These are phyloP conservation scores for Volvox africanus DNA, from an alignment of 139 green algal genomes.

Conservation along the genomic window DNA sequence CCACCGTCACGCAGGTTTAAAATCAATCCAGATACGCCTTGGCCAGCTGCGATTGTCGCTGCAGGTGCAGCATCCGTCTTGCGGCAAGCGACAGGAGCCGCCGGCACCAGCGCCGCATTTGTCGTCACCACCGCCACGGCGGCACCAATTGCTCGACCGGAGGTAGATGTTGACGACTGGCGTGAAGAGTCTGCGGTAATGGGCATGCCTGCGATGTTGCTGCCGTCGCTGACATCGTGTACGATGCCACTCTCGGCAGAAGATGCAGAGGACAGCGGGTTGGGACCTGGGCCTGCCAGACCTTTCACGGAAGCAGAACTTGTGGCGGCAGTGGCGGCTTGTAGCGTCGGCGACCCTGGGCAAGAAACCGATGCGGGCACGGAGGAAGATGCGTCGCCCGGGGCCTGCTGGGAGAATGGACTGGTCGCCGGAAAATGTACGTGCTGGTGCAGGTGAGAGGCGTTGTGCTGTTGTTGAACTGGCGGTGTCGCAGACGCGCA, in stretches of 20 bases:
- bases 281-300: background rate
- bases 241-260: slow-evolving; percentile 11
- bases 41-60: too few species aligned
- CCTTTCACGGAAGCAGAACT: background rate
- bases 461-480: background rate
- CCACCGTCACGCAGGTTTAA: too few species aligned
- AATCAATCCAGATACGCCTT: too few species aligned
- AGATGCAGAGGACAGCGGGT: slow-evolving; percentile 6
- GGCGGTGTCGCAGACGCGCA: background rate
- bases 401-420: background rate
- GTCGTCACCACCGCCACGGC: background rate
- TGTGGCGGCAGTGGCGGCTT: background rate
- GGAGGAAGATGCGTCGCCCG: background rate
- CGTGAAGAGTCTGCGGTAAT: slow-evolving; percentile 19
- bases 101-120: background rate
- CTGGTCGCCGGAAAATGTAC: slow-evolving; percentile 23
- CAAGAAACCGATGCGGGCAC: background rate
- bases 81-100: too few species aligned
- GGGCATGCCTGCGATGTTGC: background rate
- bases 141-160: background rate
- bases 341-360: background rate
- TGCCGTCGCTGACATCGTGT: background rate
- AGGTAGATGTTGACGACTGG: slow-evolving; percentile 9
- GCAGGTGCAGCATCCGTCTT: too few species aligned
- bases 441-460: slow-evolving; percentile 11